phyloP scores from a whole-genome alignment of 495 filamentous ascomycete genomes.

The Penicillium cinerascens region DNA sequence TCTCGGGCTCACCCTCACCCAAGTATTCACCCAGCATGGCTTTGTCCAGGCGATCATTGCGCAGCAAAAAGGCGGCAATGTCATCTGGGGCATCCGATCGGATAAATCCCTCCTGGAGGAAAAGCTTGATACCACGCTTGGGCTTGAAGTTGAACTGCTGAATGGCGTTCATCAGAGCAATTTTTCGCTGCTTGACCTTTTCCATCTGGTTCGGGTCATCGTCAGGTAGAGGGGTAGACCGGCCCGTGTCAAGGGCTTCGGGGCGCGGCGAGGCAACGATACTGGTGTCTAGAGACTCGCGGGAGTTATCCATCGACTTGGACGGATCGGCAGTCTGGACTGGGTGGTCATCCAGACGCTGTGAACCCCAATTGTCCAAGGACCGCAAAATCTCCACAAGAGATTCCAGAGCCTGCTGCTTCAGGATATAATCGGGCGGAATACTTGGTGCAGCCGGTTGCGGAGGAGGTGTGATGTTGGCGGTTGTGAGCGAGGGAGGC shows the following conservation, averaged over 20 bases:
- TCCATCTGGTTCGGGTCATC: constrained; percentile 92
- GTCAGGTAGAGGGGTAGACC: constrained; percentile 71
- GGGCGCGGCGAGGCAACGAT: constrained; percentile 50
- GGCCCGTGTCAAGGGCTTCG: constrained; percentile 53
- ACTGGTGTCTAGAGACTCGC: constrained; percentile 74
- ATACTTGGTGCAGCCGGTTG: constrained; percentile 54
- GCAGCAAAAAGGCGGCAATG: constrained; percentile 78
- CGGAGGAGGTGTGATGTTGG: constrained; percentile 54
- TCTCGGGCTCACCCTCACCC: constrained; percentile 86
- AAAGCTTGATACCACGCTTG: constrained; percentile 83
- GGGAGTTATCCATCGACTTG: constrained; percentile 67
- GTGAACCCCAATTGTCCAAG: constrained; percentile 87
- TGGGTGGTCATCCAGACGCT: constrained; percentile 62
- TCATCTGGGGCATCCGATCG: constrained; percentile 68
- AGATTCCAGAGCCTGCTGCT: constrained; percentile 81
- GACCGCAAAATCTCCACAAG: constrained; percentile 85
- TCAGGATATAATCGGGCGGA: constrained; percentile 82
- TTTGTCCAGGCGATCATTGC: constrained; percentile 77
- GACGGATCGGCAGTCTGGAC: constrained; percentile 47
- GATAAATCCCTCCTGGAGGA: constrained; percentile 85
- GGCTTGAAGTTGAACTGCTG: constrained; percentile 98
- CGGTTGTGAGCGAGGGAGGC: constrained; percentile 79
- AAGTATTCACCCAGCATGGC: constrained; percentile 90
- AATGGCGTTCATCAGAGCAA: constrained; percentile 80
- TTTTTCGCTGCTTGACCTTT: constrained; percentile 90